Evolutionary conservation across 352 stramenopile species (phyloP), one percentile per base, ranked within the genome.

Genomic region (Thalassiosira livingstoniorum): DNA sequence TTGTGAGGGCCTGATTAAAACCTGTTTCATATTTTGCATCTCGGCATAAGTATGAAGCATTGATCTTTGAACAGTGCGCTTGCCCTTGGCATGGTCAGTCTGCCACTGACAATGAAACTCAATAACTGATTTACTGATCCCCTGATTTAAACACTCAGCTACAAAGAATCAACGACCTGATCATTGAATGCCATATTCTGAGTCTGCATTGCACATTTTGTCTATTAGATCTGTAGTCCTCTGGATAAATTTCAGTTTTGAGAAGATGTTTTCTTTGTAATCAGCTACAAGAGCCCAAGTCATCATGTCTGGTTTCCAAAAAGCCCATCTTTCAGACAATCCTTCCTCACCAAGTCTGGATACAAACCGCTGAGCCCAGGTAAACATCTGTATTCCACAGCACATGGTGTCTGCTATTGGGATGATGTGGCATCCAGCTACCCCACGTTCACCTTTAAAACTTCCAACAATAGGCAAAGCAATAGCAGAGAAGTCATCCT

Each of bases 311-410:
- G 1, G 13, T 39, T 37, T 37, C 42, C 42, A 51, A 18, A 76
- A 75, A 47, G 67, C 67, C 67, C 67, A 76, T 1, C 58, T 43
- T 31, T 76, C 39, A 27, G 10, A 29, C 11, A 45, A 27, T 1
- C 67, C 67, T 11, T 57, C 51, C 37, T n/a, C 47, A 7, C 3
- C 67, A 21, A 76, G 57, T 4, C 53, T 4, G 7, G 11, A 23
- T 1, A 76, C n/a, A 47, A 76, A 76, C 2, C 67, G n/a, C 39
- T 67, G 67, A 58, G 58, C 67, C 67, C 67, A 76, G 2, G 0
- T 10, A 47, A 75, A 66, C n/a, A 67, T 29, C 0, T 2, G 53
- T 75, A 25, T 13, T 66, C 23, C 53, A n/a, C n/a, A n/a, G n/a
- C n/a, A n/a, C n/a, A n/a, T n/a, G n/a, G n/a, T n/a, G n/a, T n/a